A percentile compares a stretch with the other conserved stretches of the same genome.
Evolutionary conservation across 176 grass and related monocot genomes (phyloP).

Genomic region (Eleusine coracana): DNA sequence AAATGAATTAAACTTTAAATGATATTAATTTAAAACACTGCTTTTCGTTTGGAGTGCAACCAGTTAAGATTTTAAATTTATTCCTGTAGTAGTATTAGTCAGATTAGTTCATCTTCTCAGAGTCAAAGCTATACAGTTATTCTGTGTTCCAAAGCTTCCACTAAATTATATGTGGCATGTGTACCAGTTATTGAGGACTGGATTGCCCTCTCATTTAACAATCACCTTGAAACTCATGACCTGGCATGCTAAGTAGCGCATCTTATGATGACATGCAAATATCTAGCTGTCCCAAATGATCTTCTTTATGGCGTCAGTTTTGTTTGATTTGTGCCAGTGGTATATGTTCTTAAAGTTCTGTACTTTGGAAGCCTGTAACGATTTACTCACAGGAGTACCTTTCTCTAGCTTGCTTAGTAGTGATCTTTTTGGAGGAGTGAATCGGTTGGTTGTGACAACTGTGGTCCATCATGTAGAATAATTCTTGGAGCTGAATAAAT

Average conservation of each 20-base stretch:
- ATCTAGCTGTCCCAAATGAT: slow-evolving; percentile 30
- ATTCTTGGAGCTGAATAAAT: slow-evolving; percentile 41
- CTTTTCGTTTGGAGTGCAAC: background rate
- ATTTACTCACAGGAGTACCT: slow-evolving; percentile 36
- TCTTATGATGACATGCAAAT: slow-evolving; percentile 44
- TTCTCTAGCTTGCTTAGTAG: slow-evolving; percentile 35
- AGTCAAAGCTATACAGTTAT: slow-evolving; percentile 8
- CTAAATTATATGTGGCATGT: slow-evolving; percentile 26
- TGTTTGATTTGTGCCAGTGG: slow-evolving; percentile 46
- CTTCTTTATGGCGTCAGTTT: slow-evolving; percentile 35
- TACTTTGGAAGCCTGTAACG: slow-evolving; percentile 45
- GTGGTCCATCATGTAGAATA: slow-evolving; percentile 57
- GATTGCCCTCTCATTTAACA: slow-evolving; percentile 40
- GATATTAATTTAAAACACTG: background rate
- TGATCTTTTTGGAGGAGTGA: slow-evolving; percentile 40
- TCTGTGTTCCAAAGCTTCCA: slow-evolving; percentile 17
- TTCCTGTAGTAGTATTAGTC: background rate
- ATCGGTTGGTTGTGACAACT: slow-evolving; percentile 41
- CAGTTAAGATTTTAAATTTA: background rate
- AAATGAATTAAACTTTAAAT: background rate
- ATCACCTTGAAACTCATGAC: slow-evolving; percentile 7
- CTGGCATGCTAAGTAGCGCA: slow-evolving; percentile 24
- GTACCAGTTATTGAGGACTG: slow-evolving; percentile 3
- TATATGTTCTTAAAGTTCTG: slow-evolving; percentile 48
- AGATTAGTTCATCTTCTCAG: slow-evolving; percentile 12